Evolutionary conservation across 352 stramenopile species (phyloP).

Genomic region (Globisporangium rhizosaccharum): DNA sequence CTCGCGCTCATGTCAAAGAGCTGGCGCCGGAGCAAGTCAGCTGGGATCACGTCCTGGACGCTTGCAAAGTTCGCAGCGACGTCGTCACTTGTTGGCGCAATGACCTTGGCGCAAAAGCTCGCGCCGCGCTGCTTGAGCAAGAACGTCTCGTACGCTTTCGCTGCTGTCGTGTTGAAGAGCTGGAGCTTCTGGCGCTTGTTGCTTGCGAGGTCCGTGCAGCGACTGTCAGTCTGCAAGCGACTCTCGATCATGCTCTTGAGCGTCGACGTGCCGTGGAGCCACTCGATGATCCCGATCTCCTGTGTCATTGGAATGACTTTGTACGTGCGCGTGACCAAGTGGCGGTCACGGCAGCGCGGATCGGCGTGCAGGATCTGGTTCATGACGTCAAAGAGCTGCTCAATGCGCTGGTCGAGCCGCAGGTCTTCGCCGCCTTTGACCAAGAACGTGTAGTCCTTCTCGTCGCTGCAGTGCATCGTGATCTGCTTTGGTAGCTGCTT

Average conservation of each 20-base stretch:
- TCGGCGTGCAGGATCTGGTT: slow-evolving; percentile 80
- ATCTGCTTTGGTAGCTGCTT: slow-evolving; percentile 85
- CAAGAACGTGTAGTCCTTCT: slow-evolving; percentile 79
- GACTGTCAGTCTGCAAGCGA: slow-evolving; percentile 57
- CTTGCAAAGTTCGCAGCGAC: slow-evolving; percentile 45
- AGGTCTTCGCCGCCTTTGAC: slow-evolving; percentile 91
- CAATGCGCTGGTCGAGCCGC: slow-evolving; percentile 88
- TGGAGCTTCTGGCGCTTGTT: slow-evolving; percentile 71
- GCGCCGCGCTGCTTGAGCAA: slow-evolving; percentile 62
- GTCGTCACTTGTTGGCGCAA: slow-evolving; percentile 37
- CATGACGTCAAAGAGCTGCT: slow-evolving; percentile 91
- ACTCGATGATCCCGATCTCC: slow-evolving; percentile 83
- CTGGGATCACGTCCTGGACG: slow-evolving; percentile 64
- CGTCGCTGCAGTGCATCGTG: slow-evolving; percentile 75
- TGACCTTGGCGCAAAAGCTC: slow-evolving; percentile 69
- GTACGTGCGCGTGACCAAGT: slow-evolving; percentile 72
- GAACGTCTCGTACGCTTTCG: slow-evolving; percentile 71
- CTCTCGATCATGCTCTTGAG: slow-evolving; percentile 76
- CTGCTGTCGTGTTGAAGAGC: slow-evolving; percentile 69
- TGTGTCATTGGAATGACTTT: slow-evolving; percentile 85
- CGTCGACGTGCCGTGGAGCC: slow-evolving; percentile 68
- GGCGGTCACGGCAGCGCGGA: slow-evolving; percentile 53
- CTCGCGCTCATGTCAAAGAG: slow-evolving; percentile 62
- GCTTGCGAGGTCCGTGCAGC: slow-evolving; percentile 47
- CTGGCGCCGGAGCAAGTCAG: slow-evolving; percentile 70